Percentiles rank a stretch among this genome's conserved stretches.
These are phyloP conservation scores for Murraya koenigii DNA, from an alignment of 345 rosid genomes.

Conservation along the genomic window DNA sequence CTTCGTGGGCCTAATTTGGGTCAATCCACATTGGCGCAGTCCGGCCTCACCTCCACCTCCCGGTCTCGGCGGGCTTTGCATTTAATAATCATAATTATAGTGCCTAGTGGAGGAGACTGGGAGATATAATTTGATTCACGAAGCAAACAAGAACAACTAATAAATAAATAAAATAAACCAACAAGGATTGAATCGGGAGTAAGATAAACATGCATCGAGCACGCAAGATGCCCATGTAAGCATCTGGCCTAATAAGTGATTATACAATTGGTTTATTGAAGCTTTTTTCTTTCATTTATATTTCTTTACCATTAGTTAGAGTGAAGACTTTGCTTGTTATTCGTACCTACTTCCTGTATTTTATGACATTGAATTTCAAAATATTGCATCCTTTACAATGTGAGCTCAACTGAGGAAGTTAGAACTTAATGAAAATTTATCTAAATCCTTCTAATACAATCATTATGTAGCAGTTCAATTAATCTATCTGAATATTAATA, in stretches of 20 bases:
- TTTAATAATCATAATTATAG: too few relatives aligned
- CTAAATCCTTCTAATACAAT: too few relatives aligned
- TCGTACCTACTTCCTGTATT: too few relatives aligned
- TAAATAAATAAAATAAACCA: not conserved
- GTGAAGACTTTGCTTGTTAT: not conserved
- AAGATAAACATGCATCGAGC: not conserved
- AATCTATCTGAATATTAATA: too few relatives aligned
- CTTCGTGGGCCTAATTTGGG: too few relatives aligned
- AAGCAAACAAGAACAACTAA: too few relatives aligned
- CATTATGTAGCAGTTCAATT: too few relatives aligned
- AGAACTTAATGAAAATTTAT: not conserved
- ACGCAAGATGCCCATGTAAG: not conserved
- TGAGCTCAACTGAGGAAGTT: conserved; percentile 6
- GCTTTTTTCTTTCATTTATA: not conserved
- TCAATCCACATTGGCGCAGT: too few relatives aligned
- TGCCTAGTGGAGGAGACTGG: too few relatives aligned
- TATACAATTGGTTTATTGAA: not conserved
- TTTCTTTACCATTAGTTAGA: not conserved
- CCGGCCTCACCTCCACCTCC: too few relatives aligned
- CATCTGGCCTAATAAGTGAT: not conserved
- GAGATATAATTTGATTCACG: too few relatives aligned
- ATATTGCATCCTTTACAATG: not conserved
- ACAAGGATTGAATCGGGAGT: not conserved
- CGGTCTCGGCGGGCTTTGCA: too few relatives aligned
- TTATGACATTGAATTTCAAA: not conserved